Conservation (phyloP, 2,329 filamentous ascomycete species). For the Colletotrichum kahawae region DNA sequence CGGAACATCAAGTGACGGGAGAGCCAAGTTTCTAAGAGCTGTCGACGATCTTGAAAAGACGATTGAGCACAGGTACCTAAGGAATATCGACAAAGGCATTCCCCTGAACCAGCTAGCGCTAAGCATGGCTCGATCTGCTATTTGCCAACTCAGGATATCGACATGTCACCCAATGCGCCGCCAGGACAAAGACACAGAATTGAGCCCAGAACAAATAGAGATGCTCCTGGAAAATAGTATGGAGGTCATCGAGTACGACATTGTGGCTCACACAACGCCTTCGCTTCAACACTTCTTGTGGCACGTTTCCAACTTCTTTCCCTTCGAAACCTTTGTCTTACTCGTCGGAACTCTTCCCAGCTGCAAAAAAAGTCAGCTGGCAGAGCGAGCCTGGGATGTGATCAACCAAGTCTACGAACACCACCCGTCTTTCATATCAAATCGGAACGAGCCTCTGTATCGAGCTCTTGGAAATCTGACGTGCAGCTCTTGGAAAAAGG, state of each 20-base stretch:
- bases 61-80: neutral
- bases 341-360: conserved; percentile 57
- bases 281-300: conserved; percentile 55
- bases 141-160: neutral
- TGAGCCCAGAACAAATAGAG: conserved; percentile 55
- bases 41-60: neutral
- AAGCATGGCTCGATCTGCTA: neutral
- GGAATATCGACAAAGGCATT: neutral
- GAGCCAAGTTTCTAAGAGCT: neutral
- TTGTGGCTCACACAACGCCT: conserved; percentile 46
- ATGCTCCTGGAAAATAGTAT: conserved; percentile 60
- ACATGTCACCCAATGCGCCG: neutral
- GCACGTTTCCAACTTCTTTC: conserved; percentile 59
- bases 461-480: conserved; percentile 50
- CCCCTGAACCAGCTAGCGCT: neutral
- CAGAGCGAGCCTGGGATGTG: conserved; percentile 58
- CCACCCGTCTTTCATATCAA: neutral
- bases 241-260: conserved; percentile 51
- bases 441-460: neutral
- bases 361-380: conserved; percentile 49
- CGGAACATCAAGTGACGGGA: neutral
- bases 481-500: conserved; percentile 54
- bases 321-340: conserved; percentile 59
- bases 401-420: conserved; percentile 38
- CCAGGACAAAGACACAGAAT: neutral